A percentile compares a stretch with the other conserved stretches of the same genome.
phyloP scores from a whole-genome alignment of 2,329 filamentous ascomycete genomes.

The Hirsutella rhossiliensis region DNA sequence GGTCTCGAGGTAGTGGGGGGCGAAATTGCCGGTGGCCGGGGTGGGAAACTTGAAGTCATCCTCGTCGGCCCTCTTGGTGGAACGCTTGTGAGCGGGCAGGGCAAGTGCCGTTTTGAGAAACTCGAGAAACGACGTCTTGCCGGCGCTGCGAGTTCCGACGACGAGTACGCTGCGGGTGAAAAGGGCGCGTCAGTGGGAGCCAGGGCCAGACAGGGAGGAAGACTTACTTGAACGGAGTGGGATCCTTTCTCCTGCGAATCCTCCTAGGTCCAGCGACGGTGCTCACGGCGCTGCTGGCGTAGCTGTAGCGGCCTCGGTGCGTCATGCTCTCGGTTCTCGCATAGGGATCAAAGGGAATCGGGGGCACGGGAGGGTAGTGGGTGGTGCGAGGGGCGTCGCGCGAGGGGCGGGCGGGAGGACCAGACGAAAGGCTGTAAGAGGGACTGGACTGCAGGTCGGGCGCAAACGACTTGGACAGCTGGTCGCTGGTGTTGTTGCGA shows the following conservation, averaged over 20 bases:
- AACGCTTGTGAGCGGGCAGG: constrained; percentile 67
- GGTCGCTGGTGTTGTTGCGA: constrained; percentile 30
- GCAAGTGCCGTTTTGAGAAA: constrained; percentile 83
- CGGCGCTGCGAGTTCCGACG: constrained; percentile 73
- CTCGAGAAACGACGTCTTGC: constrained; percentile 94
- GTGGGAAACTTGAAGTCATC: constrained; percentile 44
- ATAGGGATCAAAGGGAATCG: constrained; percentile 63
- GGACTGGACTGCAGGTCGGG: constrained; percentile 50
- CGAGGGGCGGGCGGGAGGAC: constrained; percentile 30
- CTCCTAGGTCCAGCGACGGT: constrained; percentile 86
- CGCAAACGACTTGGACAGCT: constrained; percentile 30
- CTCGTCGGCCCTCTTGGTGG: constrained; percentile 40
- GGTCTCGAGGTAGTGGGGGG: constrained; percentile 82
- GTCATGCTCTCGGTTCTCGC: constrained; percentile 89
- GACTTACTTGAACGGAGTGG: constrained; percentile 94
- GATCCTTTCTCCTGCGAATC: constrained; percentile 89
- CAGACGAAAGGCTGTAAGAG: constrained; percentile 37
- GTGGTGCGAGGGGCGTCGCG: constrained; percentile 34
- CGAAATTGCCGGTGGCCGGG: constrained; percentile 57
- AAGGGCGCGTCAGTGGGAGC: constrained; percentile 2
- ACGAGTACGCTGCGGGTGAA: constrained; percentile 63
- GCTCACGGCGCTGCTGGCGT: constrained; percentile 83
- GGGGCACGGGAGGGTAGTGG: constrained; percentile 38
- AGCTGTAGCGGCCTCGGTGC: constrained; percentile 90
- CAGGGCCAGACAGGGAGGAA: background rate